Evolutionary conservation across 192 early-diverging fungal genomes (phyloP).

Genomic region (Chytriomyces confervae): DNA sequence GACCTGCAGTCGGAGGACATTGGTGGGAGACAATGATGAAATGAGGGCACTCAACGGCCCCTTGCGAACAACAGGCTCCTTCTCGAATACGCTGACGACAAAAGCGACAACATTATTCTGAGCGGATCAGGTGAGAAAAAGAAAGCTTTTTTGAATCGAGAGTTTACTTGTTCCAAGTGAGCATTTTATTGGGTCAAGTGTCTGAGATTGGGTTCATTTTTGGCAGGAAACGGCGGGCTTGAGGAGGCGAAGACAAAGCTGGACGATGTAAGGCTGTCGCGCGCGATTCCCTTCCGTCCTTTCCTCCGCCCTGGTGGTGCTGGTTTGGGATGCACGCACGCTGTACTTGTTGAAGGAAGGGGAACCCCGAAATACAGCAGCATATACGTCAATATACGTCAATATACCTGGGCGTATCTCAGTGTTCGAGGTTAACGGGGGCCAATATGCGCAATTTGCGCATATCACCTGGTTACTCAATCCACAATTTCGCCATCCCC

Average conservation of each 20-base stretch:
- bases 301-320: too few relatives aligned
- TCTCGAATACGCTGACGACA: conserved; percentile 60
- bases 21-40: background rate
- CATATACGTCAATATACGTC: too few relatives aligned
- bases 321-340: too few relatives aligned
- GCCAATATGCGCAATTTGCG: too few relatives aligned
- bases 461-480: background rate
- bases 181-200: background rate
- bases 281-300: too few relatives aligned
- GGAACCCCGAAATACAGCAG: too few relatives aligned
- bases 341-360: too few relatives aligned
- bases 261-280: conserved; percentile 39
- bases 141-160: background rate
- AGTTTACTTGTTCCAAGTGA: background rate
- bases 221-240: conserved; percentile 63
- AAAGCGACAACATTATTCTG: conserved; percentile 32
- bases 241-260: conserved; percentile 65
- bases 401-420: too few relatives aligned
- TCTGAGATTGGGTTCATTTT: background rate
- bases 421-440: too few relatives aligned
- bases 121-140: conserved; percentile 1
- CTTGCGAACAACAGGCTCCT: conserved; percentile 53
- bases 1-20: background rate
- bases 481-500: background rate
- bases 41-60: background rate